phyloP scores from a whole-genome alignment of 1,284 basidiomycete genomes.

The Cronartium quercuum region DNA sequence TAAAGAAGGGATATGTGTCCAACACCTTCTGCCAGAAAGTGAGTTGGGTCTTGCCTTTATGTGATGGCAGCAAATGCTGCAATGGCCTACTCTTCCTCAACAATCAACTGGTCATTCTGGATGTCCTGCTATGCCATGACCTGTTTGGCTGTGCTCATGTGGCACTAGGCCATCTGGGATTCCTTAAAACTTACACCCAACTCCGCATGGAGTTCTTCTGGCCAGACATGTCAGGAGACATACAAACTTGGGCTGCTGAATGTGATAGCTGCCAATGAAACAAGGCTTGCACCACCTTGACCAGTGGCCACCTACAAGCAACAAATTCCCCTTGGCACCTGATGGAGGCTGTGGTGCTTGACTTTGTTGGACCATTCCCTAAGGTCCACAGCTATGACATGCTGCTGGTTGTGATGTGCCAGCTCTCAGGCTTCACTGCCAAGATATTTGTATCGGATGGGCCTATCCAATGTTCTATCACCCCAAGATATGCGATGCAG shows the following conservation, averaged over 20 bases:
- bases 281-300: not conserved
- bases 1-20: not conserved
- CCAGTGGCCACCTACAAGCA: not conserved
- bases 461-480: no score
- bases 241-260: not conserved
- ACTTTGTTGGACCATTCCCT: conserved; percentile 6
- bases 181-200: not conserved
- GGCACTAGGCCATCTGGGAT: not conserved
- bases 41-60: not conserved
- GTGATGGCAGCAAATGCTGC: not conserved
- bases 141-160: not conserved
- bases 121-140: not conserved
- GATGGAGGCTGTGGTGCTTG: not conserved
- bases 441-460: no score
- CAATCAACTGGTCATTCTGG: not conserved
- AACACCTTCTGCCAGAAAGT: not conserved
- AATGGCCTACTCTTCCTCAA: not conserved
- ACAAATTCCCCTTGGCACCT: not conserved
- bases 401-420: not conserved
- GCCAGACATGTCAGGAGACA: not conserved
- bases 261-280: not conserved
- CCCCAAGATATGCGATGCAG: no score
- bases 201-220: not conserved
- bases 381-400: not conserved
- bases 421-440: not conserved